A percentile compares a stretch with the other conserved stretches of the same genome.
These are phyloP conservation scores for Chaetomiaceae sp. DNA, from an alignment of 2,329 filamentous ascomycete genomes.

Conservation along the genomic window DNA sequence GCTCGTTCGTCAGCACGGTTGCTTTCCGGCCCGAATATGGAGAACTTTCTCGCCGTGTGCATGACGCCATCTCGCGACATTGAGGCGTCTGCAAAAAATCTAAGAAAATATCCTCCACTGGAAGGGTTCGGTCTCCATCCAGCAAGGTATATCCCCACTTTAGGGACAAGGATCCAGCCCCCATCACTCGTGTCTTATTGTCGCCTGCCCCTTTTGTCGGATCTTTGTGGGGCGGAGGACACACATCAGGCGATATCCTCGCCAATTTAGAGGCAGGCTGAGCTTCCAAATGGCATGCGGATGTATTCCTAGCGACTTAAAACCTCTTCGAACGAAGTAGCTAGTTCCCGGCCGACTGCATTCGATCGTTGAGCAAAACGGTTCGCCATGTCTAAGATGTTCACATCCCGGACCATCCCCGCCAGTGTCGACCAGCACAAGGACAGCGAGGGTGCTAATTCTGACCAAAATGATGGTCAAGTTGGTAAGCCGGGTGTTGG, in stretches of 20 bases:
- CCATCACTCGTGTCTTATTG: not conserved
- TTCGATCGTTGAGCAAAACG: too few relatives aligned
- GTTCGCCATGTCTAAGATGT: slow-evolving; percentile 10
- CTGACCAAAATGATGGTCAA: slow-evolving; percentile 4
- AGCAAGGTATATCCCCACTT: not conserved
- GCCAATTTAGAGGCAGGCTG: too few relatives aligned
- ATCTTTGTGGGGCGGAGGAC: not conserved
- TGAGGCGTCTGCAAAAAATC: not conserved
- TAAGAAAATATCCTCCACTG: not conserved
- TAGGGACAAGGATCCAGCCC: slow-evolving; percentile 1
- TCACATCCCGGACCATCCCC: not conserved
- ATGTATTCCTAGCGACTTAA: too few relatives aligned
- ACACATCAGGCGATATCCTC: not conserved
- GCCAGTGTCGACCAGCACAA: not conserved
- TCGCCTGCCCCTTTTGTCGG: slow-evolving; percentile 1
- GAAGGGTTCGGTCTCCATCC: not conserved
- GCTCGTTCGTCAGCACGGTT: not conserved
- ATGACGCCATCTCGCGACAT: slow-evolving; percentile 18
- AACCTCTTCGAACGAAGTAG: too few relatives aligned
- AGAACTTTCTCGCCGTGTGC: slow-evolving; percentile 1
- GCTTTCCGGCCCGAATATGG: slow-evolving; percentile 26
- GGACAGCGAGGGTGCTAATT: not conserved
- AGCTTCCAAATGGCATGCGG: too few relatives aligned
- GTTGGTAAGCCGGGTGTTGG: slow-evolving; percentile 6
- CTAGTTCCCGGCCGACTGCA: not conserved